Conservation (phyloP, 1,139 yeast genomes). For the Yamadazyma triangularis region DNA sequence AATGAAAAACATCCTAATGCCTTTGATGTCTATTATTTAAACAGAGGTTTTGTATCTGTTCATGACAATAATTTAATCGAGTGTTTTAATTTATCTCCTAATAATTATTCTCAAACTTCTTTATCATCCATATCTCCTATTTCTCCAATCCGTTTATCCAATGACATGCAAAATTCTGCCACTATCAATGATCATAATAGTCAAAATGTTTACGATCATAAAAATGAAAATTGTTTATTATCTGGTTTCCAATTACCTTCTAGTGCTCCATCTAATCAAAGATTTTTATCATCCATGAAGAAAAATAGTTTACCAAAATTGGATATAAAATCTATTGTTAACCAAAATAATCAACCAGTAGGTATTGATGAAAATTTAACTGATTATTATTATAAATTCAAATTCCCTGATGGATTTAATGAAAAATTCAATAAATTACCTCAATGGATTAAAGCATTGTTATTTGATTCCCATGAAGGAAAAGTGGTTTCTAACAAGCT, state of each 20-base stretch:
- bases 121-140: conserved; percentile 3
- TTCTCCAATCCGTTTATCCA: conserved; percentile 3
- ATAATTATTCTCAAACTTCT: not conserved
- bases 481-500: conserved; percentile 14
- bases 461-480: conserved; percentile 4
- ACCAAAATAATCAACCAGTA: conserved; percentile 6
- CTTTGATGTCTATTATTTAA: conserved; percentile 28
- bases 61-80: conserved; percentile 8
- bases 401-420: conserved; percentile 24
- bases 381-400: conserved; percentile 31
- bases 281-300: conserved; percentile 29
- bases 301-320: conserved; percentile 19
- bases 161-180: not conserved
- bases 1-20: conserved; percentile 9
- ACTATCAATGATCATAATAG: conserved; percentile 1
- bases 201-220: not conserved
- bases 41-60: conserved; percentile 30
- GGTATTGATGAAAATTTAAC: not conserved
- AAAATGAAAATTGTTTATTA: conserved; percentile 8
- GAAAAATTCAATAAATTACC: conserved; percentile 33
- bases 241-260: conserved; percentile 37
- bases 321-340: conserved; percentile 10
- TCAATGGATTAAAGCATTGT: conserved; percentile 40
- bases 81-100: conserved; percentile 2
- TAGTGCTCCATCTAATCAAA: conserved; percentile 27